These are phyloP conservation scores for Lycium ferocissimum DNA, from an alignment of 257 asterid genomes.

Conservation along the genomic window DNA sequence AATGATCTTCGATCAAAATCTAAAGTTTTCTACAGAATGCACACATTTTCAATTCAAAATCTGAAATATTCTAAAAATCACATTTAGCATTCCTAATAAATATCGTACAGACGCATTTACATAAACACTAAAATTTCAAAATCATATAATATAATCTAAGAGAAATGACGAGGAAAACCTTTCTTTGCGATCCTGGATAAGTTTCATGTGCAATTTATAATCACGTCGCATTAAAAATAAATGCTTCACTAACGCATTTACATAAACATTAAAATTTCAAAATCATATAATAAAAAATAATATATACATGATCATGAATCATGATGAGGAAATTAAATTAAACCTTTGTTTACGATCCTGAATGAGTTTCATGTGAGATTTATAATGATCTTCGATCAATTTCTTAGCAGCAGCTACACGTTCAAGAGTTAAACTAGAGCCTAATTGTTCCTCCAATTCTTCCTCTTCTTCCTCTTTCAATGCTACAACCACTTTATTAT, in stretches of 20 bases:
- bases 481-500: constrained; percentile 31
- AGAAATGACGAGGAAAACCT: constrained; percentile 39
- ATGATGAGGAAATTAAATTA: too few species aligned
- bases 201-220: too few species aligned
- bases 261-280: not conserved
- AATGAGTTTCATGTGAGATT: constrained; percentile 64
- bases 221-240: too few species aligned
- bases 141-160: too few species aligned
- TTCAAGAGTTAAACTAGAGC: constrained; percentile 68
- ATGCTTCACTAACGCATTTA: not conserved
- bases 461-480: constrained; percentile 43
- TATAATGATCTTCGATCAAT: constrained; percentile 81
- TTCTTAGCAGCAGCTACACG: constrained; percentile 88
- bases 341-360: constrained; percentile 24
- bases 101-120: not conserved
- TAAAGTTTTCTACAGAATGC: not conserved
- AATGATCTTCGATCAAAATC: not conserved
- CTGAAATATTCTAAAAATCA: not conserved
- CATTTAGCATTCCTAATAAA: not conserved
- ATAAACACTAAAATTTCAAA: not conserved
- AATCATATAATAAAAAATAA: too few species aligned
- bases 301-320: too few species aligned
- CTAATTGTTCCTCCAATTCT: constrained; percentile 52
- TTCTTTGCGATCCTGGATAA: constrained; percentile 16
- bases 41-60: not conserved